Conservation (phyloP, 768 basidiomycete species). For the Russula virescens region DNA sequence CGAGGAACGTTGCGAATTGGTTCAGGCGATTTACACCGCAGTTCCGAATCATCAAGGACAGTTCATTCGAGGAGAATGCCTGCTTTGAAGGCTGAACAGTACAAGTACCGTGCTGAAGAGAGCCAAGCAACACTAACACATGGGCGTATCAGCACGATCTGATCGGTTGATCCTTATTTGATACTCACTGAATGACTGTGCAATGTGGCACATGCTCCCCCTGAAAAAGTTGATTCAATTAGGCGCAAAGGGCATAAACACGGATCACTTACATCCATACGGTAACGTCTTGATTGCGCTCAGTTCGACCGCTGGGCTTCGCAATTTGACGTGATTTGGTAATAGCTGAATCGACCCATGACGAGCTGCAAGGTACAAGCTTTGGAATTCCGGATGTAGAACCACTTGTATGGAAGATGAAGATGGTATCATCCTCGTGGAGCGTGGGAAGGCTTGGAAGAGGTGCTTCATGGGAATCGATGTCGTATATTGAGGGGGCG, state of each 20-base stretch:
- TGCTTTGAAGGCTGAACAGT: slow-evolving; percentile 63
- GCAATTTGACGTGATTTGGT: slow-evolving; percentile 54
- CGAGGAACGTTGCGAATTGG: slow-evolving; percentile 68
- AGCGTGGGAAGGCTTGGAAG: slow-evolving; percentile 40
- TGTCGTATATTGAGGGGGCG: slow-evolving; percentile 35
- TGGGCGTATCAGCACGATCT: slow-evolving; percentile 27
- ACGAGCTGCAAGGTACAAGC: slow-evolving; percentile 64
- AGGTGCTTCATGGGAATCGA: slow-evolving; percentile 34
- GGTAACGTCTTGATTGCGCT: slow-evolving; percentile 58
- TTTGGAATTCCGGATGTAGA: slow-evolving; percentile 83
- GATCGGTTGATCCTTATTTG: slow-evolving; percentile 17
- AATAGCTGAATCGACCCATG: slow-evolving; percentile 57
- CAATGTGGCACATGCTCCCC: slow-evolving; percentile 83
- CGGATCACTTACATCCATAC: slow-evolving; percentile 58
- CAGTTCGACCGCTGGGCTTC: slow-evolving; percentile 37
- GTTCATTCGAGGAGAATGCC: slow-evolving; percentile 60
- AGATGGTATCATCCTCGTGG: slow-evolving; percentile 41
- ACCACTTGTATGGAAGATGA: slow-evolving; percentile 77
- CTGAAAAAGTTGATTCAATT: slow-evolving; percentile 40
- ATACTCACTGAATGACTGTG: slow-evolving; percentile 63
- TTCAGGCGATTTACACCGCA: slow-evolving; percentile 69
- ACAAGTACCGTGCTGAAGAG: slow-evolving; percentile 67
- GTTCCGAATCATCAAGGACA: slow-evolving; percentile 62
- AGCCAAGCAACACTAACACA: slow-evolving; percentile 58
- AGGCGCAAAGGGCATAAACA: slow-evolving; percentile 25